These are phyloP conservation scores for Moesziomyces globuligerus DNA, from an alignment of 1,284 basidiomycete genomes.

Conservation along the genomic window DNA sequence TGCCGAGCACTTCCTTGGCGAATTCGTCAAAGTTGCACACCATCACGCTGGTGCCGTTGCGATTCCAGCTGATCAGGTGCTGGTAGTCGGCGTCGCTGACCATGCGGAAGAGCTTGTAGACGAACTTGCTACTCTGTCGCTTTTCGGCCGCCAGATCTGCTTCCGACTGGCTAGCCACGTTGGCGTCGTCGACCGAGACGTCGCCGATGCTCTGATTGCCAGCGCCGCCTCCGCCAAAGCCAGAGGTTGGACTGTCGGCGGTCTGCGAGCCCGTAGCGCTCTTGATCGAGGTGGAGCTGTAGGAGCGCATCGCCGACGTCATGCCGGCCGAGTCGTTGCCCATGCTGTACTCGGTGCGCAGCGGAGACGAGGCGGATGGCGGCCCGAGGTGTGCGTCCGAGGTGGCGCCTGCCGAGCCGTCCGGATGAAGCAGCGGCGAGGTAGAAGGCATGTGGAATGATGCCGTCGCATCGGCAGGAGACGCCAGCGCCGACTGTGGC, in stretches of 20 bases:
- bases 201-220: constrained; percentile 36
- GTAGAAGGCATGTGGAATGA: constrained; percentile 10
- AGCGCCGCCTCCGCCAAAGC: constrained; percentile 16
- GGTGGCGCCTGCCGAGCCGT: constrained; percentile 2
- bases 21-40: constrained; percentile 66
- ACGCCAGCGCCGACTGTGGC: constrained; percentile 26
- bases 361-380: constrained; percentile 25
- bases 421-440: constrained; percentile 28
- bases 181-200: constrained; percentile 37
- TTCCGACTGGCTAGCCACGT: constrained; percentile 34
- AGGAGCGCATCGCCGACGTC: constrained; percentile 33
- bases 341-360: constrained; percentile 30
- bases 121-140: constrained; percentile 55
- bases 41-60: constrained; percentile 56
- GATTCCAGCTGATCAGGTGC: constrained; percentile 60
- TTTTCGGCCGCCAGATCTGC: constrained; percentile 50
- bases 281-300: constrained; percentile 39
- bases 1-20: constrained; percentile 65
- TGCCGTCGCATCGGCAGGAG: constrained; percentile 23
- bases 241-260: constrained; percentile 37
- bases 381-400: constrained; percentile 21
- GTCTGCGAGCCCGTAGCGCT: constrained; percentile 38
- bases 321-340: constrained; percentile 12
- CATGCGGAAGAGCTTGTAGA: constrained; percentile 62
- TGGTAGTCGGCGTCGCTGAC: constrained; percentile 58